Base-by-base conservation (phyloP, 441 rosid genomes). In the Erysimum pusillum region DNA sequence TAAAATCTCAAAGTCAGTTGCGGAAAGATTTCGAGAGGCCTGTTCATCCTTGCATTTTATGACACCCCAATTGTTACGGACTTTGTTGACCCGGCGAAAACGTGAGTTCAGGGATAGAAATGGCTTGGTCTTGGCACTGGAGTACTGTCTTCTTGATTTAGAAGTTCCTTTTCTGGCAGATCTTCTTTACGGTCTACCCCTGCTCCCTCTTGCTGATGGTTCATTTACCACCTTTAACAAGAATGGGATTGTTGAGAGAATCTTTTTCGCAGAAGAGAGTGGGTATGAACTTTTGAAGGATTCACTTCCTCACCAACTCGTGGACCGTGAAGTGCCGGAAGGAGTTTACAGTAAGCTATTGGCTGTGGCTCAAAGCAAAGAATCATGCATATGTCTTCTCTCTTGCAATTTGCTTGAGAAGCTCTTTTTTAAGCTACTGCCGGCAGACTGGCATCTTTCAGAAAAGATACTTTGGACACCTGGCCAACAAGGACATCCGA, bases 141-240 rank as follows among this genome's bases (percentile, higher is more conserved):
- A 96, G 73, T 96, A 96, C 84, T 96, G 99, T 85, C 86, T 96
- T 70, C 86, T 87, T 88, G 99, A 93, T 86, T 83, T 86, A 57
- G 64, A 79, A 72, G 76, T 76, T 82, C 89, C 94, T 28, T 77
- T 74, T 83, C 82, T 63, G 61, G 81, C 80, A 59, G 88, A 87
- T 65, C 69, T 67, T 80, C 79, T 96, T 80, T 87, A 82, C 81
- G 98, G 98, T 80, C 84, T 96, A 84, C 88, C 94, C 71, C 79
- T 96, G 87, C 79, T 96, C 82, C 98, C 98, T 60, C 97, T 96
- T 68, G 91, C 94, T 25, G 86, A 93, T 88, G 97, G 96, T 86
- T 91, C 96, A 74, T 91, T 90, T 83, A 80, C 96, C 57, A 75
- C 80, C 51, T 88, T 96, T 83, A 94, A 81, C 80, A 91, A 89